These are phyloP conservation scores for Purpureocillium takamizusanense DNA, from an alignment of 2,329 filamentous ascomycete genomes.

Conservation along the genomic window DNA sequence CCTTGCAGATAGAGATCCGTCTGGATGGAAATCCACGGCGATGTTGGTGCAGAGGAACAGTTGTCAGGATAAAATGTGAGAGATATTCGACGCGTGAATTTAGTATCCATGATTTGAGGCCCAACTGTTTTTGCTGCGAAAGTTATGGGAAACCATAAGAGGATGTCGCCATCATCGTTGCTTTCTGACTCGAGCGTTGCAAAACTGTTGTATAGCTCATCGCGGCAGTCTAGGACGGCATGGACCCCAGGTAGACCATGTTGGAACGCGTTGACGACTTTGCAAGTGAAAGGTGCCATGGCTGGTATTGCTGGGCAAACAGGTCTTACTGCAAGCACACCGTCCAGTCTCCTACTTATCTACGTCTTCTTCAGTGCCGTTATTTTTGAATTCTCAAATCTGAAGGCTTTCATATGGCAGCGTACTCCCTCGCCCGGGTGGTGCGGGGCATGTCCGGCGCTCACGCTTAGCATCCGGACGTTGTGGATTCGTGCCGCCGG, in stretches of 20 bases:
- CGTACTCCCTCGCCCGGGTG: no score
- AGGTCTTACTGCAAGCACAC: background rate
- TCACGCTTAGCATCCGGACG: no score
- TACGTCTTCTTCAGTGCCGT: background rate
- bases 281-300: background rate
- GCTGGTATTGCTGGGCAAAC: background rate
- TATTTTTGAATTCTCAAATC: no score
- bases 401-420: no score
- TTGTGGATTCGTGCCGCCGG: no score
- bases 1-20: slow-evolving; percentile 5
- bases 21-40: slow-evolving; percentile 2
- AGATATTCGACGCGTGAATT: background rate
- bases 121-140: background rate
- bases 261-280: slow-evolving; percentile 3
- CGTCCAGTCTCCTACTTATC: background rate
- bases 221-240: slow-evolving; percentile 1
- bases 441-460: no score
- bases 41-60: background rate
- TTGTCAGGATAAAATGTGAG: slow-evolving; percentile 2
- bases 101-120: slow-evolving; percentile 3
- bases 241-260: slow-evolving; percentile 1
- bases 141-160: slow-evolving; percentile 1
- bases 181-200: slow-evolving; percentile 3
- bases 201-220: slow-evolving; percentile 1
- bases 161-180: slow-evolving; percentile 1